These are phyloP conservation scores for Lumnitzera littorea DNA, from an alignment of 345 rosid species.

Conservation along the genomic window DNA sequence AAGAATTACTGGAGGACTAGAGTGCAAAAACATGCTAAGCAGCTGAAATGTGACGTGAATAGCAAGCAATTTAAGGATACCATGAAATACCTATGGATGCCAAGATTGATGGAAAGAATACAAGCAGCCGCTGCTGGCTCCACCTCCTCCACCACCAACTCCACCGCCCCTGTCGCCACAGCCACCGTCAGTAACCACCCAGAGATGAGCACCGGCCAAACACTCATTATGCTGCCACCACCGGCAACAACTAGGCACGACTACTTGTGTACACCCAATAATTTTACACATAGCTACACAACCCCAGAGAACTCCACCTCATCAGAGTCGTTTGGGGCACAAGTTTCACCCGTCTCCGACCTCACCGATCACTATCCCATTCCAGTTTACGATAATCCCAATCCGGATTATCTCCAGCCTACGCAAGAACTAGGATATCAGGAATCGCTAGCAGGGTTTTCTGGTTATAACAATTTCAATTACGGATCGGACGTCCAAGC, in stretches of 20 bases:
- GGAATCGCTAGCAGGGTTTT: conserved; percentile 23
- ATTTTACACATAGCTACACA: conserved; percentile 9
- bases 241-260: conserved; percentile 2
- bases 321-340: conserved; percentile 49
- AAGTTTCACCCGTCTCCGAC: conserved; percentile 58
- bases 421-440: conserved; percentile 27
- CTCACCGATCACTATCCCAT: conserved; percentile 44
- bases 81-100: conserved; percentile 80
- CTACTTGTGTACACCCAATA: background rate
- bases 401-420: conserved; percentile 42
- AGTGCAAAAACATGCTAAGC: conserved; percentile 88
- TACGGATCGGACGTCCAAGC: conserved; percentile 35
- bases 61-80: conserved; percentile 86
- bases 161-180: conserved; percentile 10
- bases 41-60: conserved; percentile 82
- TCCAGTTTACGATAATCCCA: conserved; percentile 32
- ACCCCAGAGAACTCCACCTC: conserved; percentile 69
- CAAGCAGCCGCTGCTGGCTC: conserved; percentile 42
- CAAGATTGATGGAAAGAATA: conserved; percentile 78
- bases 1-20: conserved; percentile 98
- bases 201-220: background rate
- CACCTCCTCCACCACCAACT: conserved; percentile 10
- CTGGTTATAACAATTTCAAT: conserved; percentile 34
- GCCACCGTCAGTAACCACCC: background rate
- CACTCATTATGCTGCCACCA: conserved; percentile 6